Evolutionary conservation across 2,329 filamentous ascomycete species (phyloP).

Genomic region (Corinectria fuckeliana): DNA sequence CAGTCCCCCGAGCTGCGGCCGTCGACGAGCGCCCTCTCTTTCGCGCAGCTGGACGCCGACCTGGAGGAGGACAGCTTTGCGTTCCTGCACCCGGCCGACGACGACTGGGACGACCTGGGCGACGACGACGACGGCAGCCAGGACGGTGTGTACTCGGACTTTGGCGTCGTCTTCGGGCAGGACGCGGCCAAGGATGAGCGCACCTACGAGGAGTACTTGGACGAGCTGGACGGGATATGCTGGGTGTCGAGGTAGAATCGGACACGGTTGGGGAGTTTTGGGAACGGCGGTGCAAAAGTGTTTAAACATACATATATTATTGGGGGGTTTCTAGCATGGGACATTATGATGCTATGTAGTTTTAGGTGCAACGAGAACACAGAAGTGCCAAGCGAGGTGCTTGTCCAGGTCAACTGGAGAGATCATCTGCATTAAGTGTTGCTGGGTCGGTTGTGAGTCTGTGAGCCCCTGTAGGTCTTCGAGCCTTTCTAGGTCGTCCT

Average conservation of each 20-base stretch:
- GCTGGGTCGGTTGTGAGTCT: no score
- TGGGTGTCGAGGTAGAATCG: conserved; percentile 48
- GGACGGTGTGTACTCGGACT: conserved; percentile 62
- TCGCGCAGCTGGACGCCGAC: conserved; percentile 41
- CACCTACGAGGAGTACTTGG: conserved; percentile 61
- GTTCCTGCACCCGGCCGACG: conserved; percentile 55
- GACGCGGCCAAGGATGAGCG: conserved; percentile 46
- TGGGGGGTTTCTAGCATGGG: not conserved
- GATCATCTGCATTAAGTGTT: not conserved
- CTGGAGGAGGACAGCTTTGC: conserved; percentile 55
- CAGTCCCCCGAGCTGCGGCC: conserved; percentile 45
- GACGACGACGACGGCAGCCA: conserved; percentile 55
- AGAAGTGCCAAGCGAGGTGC: not conserved
- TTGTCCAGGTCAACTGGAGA: not conserved
- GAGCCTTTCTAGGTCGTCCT: not conserved
- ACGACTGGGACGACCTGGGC: conserved; percentile 49
- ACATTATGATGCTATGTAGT: not conserved
- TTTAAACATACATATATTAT: no score
- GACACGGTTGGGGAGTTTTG: no score
- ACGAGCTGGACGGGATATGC: conserved; percentile 62
- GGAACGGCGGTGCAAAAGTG: conserved; percentile 25
- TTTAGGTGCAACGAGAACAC: not conserved
- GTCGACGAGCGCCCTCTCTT: conserved; percentile 22
- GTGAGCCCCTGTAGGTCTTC: not conserved
- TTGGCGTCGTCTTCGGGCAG: conserved; percentile 57